phyloP scores from a whole-genome alignment of 2,329 filamentous ascomycete species.

The Monosporascus sp. region DNA sequence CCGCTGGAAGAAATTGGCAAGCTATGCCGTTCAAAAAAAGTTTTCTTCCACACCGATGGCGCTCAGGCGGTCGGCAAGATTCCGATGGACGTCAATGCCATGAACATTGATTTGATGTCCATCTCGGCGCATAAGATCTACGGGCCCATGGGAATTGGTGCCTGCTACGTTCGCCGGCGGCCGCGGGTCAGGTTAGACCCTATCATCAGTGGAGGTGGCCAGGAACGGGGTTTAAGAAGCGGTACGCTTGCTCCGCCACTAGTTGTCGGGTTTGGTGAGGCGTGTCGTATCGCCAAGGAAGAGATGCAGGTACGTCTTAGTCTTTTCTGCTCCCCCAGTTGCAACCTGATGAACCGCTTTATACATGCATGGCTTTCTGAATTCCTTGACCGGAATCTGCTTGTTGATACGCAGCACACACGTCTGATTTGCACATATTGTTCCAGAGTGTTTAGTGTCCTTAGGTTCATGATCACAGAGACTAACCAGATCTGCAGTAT shows the following conservation, averaged over 20 bases:
- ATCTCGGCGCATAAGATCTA: slow-evolving; percentile 99
- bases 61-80: slow-evolving; percentile 99
- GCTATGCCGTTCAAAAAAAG: slow-evolving; percentile 83
- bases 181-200: slow-evolving; percentile 92
- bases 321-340: slow-evolving; percentile 18
- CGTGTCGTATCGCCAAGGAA: slow-evolving; percentile 83
- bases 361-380: slow-evolving; percentile 90
- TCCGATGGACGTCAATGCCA: slow-evolving; percentile 89
- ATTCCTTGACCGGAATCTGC: slow-evolving; percentile 56
- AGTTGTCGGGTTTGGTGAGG: slow-evolving; percentile 90
- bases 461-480: background rate
- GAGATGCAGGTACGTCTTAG: slow-evolving; percentile 75
- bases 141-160: slow-evolving; percentile 93
- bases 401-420: slow-evolving; percentile 62
- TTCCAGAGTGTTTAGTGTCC: background rate
- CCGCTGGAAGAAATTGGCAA: slow-evolving; percentile 89
- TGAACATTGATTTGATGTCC: slow-evolving; percentile 98
- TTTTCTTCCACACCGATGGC: slow-evolving; percentile 97
- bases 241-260: slow-evolving; percentile 87
- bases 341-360: slow-evolving; percentile 72
- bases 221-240: slow-evolving; percentile 90
- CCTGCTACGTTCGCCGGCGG: slow-evolving; percentile 89
- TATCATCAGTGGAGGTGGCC: slow-evolving; percentile 91
- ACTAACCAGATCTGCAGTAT: slow-evolving; percentile 55
- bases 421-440: slow-evolving; percentile 48